Conservation (phyloP, 768 basidiomycete species). For the Lentinus brumalis region DNA sequence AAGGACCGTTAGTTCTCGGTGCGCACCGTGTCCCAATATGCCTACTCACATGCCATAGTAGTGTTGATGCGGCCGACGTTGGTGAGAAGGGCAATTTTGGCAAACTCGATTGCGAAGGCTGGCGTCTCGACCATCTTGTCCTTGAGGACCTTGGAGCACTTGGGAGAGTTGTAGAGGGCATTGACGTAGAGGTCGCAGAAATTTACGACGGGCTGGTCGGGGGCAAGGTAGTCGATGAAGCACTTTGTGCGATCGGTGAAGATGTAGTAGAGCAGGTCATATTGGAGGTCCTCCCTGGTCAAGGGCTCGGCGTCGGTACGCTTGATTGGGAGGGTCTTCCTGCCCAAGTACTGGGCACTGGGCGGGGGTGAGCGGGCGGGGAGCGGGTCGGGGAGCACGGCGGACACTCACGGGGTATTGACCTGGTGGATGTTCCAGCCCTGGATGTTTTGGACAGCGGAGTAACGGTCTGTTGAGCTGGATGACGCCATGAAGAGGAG, state of each 20-base stretch:
- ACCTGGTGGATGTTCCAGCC: conserved; percentile 32
- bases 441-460: conserved; percentile 23
- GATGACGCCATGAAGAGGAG: conserved; percentile 35
- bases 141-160: conserved; percentile 86
- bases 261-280: conserved; percentile 78
- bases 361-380: conserved; percentile 62
- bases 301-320: conserved; percentile 82
- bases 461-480: conserved; percentile 30
- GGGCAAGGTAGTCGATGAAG: conserved; percentile 65
- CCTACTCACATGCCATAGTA: conserved; percentile 77
- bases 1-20: conserved; percentile 12
- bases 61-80: conserved; percentile 93
- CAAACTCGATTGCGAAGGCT: conserved; percentile 75
- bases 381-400: conserved; percentile 30
- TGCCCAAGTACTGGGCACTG: conserved; percentile 39
- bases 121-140: conserved; percentile 86
- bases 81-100: conserved; percentile 81
- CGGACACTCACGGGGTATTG: conserved; percentile 30
- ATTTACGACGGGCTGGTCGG: conserved; percentile 54
- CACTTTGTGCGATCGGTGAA: conserved; percentile 69
- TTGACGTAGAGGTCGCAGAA: conserved; percentile 86
- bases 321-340: conserved; percentile 77
- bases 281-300: conserved; percentile 83
- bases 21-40: neutral
- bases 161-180: conserved; percentile 75